phyloP scores from a whole-genome alignment of 345 rosid genomes.

The Arabis hirsuta region DNA sequence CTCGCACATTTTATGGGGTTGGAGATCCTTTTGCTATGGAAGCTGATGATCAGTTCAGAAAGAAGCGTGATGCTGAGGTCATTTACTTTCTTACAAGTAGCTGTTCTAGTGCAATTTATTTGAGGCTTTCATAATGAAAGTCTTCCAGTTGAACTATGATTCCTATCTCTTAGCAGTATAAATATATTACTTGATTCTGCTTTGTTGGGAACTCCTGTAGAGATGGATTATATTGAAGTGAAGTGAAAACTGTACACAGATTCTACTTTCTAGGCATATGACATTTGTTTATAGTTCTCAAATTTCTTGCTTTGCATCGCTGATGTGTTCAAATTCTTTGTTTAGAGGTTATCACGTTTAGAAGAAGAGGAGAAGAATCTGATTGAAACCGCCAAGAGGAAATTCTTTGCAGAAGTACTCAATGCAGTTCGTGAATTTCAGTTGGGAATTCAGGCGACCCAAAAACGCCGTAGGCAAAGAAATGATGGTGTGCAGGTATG shows the following conservation, averaged over 20 bases:
- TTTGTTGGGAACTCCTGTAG: slow-evolving; percentile 1
- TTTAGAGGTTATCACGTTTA: slow-evolving; percentile 85
- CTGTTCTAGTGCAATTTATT: slow-evolving; percentile 6
- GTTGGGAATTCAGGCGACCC: slow-evolving; percentile 75
- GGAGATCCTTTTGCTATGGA: slow-evolving; percentile 91
- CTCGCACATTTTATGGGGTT: slow-evolving; percentile 76
- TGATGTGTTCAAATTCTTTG: slow-evolving; percentile 36
- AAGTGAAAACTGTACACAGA: slow-evolving; percentile 3
- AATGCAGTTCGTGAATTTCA: slow-evolving; percentile 94
- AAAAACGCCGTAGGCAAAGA: slow-evolving; percentile 94
- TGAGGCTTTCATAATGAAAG: neutral
- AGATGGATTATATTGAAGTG: slow-evolving; percentile 9
- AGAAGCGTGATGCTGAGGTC: slow-evolving; percentile 98
- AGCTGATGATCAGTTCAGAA: slow-evolving; percentile 86
- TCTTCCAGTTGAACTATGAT: slow-evolving; percentile 1
- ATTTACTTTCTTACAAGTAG: slow-evolving; percentile 26
- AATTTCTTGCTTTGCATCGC: slow-evolving; percentile 30
- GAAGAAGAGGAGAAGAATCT: slow-evolving; percentile 87
- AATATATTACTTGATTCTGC: neutral
- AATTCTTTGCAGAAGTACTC: slow-evolving; percentile 84
- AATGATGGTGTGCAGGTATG: slow-evolving; percentile 90
- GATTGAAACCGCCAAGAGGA: slow-evolving; percentile 78
- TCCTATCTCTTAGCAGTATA: slow-evolving; percentile 1
- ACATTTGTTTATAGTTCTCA: slow-evolving; percentile 2
- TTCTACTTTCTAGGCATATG: neutral